Evolutionary conservation across 2,329 filamentous ascomycete genomes (phyloP).

Genomic region (Cladophialophora yegresii): DNA sequence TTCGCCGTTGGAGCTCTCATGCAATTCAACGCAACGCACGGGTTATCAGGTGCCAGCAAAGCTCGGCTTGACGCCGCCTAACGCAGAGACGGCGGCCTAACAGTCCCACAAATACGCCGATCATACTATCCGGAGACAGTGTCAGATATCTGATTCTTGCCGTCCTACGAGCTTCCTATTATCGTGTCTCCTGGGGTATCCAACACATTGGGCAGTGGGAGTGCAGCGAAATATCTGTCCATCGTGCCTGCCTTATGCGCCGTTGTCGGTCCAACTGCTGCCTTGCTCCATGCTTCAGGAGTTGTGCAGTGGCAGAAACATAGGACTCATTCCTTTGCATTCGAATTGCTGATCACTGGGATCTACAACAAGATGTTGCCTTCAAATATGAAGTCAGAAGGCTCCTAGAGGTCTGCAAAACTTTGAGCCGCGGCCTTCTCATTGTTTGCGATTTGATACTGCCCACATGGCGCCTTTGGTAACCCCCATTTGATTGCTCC

Average conservation of each 20-base stretch:
- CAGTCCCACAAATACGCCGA: background rate
- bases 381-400: background rate
- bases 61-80: background rate
- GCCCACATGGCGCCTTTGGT: background rate
- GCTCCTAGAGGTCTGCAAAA: background rate
- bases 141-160: background rate
- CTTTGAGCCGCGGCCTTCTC: too few species aligned
- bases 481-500: background rate
- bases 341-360: background rate
- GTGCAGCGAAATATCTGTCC: background rate
- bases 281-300: background rate
- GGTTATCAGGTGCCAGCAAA: conserved; percentile 3
- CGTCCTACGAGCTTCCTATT: background rate
- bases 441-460: background rate
- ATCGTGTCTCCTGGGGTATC: background rate
- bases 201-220: background rate
- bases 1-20: background rate
- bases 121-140: background rate
- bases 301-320: background rate
- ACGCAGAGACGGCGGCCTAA: background rate
- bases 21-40: background rate
- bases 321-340: background rate
- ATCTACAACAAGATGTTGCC: background rate
- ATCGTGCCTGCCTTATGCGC: background rate
- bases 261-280: background rate